Evolutionary conservation across 176 grass and related monocot species (phyloP), one percentile per base, ranked within the genome.

Genomic region (Neostapfia colusana): DNA sequence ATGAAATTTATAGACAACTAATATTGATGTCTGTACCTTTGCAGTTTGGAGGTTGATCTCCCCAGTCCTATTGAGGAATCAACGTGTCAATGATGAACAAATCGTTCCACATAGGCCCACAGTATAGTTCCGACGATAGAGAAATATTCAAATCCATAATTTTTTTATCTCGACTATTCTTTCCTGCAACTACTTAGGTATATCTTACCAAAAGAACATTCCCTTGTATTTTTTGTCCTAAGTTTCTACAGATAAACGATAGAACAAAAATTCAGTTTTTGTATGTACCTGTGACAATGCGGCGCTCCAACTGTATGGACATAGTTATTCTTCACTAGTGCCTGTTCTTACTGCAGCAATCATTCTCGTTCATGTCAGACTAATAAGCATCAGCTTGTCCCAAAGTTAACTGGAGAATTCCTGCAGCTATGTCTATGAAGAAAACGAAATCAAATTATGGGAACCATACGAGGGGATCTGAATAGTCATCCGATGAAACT

Each of bases 1-100:
- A 69, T 18, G n/a, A 4, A 60, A 45, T 49, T 25, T 26, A 5
- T 42, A 38, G 5, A 12, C 4, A 59, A 36, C 31, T 9, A 27
- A 67, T 60, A n/a, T 48, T 74, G 26, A 74, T 26, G 24, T 59
- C 20, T 81, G 1, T 18, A 13, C 37, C 25, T 65, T 60, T 76
- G 86, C 87, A 92, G 94, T 92, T 72, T 92, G 91, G 94, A 93
- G 84, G 78, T 61, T 97, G 66, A 46, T 93, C 35, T 91, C 84
- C 69, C 91, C 84, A 64, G 63, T 76, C 40, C 20, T 91, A 57
- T 58, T 6, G 57, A 90, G 80, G 72, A 81, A 83, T 65, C 65
- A 70, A 25, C 15, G 41, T 79, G 58, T 38, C 28, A 65, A 49
- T 36, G 43, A 83, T 80, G 67, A 82, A 53, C 82, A 76, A 21